Conservation (phyloP, 208 protist species). For the Wallacemonas rigidus region DNA sequence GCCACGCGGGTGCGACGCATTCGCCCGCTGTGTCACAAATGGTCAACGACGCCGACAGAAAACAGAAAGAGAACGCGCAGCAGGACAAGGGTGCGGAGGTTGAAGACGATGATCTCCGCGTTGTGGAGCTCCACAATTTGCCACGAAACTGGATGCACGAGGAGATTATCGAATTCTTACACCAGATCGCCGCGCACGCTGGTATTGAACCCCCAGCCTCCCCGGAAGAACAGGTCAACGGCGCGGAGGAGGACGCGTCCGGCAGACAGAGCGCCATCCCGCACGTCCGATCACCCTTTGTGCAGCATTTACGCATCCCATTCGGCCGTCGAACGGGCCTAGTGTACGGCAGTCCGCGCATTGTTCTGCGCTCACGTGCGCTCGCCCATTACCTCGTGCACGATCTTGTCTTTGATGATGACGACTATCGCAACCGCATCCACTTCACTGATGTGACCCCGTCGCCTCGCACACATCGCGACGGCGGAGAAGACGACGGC, state of each 20-base stretch:
- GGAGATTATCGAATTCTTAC: conserved; percentile 81
- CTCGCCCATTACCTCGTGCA: conserved; percentile 61
- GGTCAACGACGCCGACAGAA: too few species aligned
- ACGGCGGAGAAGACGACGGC: conserved; percentile 14
- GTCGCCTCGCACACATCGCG: conserved; percentile 1
- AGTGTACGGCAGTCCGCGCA: conserved; percentile 62
- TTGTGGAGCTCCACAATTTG: conserved; percentile 70
- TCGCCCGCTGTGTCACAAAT: too few species aligned
- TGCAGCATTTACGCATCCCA: conserved; percentile 63
- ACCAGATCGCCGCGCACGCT: conserved; percentile 68
- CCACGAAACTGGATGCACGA: conserved; percentile 84
- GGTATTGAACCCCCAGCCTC: conserved; percentile 43
- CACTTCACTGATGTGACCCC: conserved; percentile 54
- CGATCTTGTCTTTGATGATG: conserved; percentile 54
- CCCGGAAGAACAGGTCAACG: neutral
- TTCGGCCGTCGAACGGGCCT: conserved; percentile 87
- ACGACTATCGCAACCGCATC: conserved; percentile 81
- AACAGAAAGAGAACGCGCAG: too few species aligned
- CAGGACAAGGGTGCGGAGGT: neutral
- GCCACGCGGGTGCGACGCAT: too few species aligned
- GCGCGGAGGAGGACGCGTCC: conserved; percentile 13
- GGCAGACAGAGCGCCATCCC: conserved; percentile 32
- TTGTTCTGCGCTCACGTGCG: conserved; percentile 56
- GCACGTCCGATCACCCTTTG: conserved; percentile 55
- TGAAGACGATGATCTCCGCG: neutral